Evolutionary conservation across 441 rosid species (phyloP), one percentile per base, ranked within the genome.

Genomic region (Macaranga tanarius): DNA sequence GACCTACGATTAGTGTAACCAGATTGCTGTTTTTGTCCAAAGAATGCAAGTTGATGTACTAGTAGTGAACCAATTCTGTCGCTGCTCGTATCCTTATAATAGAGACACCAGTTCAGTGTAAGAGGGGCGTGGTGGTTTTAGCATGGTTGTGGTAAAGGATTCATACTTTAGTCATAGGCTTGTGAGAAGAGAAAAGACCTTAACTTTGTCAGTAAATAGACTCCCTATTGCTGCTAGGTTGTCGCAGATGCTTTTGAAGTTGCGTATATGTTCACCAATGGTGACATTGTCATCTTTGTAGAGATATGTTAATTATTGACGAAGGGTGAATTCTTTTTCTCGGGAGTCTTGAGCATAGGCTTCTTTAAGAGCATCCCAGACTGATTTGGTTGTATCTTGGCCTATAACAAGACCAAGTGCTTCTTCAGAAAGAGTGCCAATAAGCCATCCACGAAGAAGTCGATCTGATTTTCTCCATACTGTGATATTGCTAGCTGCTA

Each of bases 41-140:
- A 3, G 9, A 45, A 45, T 7, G 6, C 48, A 10, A 45, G 48
- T 45, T 45, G 48, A 45, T 45, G 48, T 16, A 60, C 28, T 31
- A 0, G 44, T 28, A 13, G 44, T 60, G 44, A 60, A 60, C 64
- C 64, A 60, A 28, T 26, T 31, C 3, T 59, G 19, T 10, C 19
- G 38, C 25, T 59, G 40, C 10, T 59, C 62, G 25, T 11, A 59
- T 25, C 40, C 62, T 26, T 59, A 38, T 25, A 59, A 59, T 25
- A 25, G 11, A 15, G 62, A n/a, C n/a, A 25, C 62, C 62, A 59
- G 25, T 26, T 67, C 47, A 67, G 47, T 48, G 45, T 67, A 67
- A 1, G 70, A 28, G 13, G 59, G 70, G 7, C 2, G 10, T 38
- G 42, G 42, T 38, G 42, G 42, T 38, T 38, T 38, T 38, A 38